These are phyloP conservation scores for Acrocalymma vagum DNA, from an alignment of 2,329 filamentous ascomycete genomes.

Conservation along the genomic window DNA sequence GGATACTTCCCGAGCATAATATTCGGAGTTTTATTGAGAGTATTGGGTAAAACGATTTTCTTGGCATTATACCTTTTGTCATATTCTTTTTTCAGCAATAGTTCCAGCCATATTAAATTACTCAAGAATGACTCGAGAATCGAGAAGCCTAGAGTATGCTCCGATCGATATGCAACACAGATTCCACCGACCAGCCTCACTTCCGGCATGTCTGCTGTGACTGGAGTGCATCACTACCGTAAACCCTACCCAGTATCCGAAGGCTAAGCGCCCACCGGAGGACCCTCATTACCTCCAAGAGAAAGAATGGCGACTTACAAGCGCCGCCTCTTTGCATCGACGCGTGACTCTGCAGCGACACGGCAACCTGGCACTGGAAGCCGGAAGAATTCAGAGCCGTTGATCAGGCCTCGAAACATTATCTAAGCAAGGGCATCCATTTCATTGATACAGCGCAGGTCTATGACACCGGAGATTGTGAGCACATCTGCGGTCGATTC, in stretches of 20 bases:
- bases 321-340: slow-evolving; percentile 27
- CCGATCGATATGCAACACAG: slow-evolving; percentile 34
- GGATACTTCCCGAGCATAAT: too few relatives aligned
- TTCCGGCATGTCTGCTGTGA: slow-evolving; percentile 27
- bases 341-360: slow-evolving; percentile 37
- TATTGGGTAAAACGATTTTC: too few relatives aligned
- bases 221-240: slow-evolving; percentile 25
- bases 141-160: too few relatives aligned
- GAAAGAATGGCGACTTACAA: slow-evolving; percentile 24
- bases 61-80: too few relatives aligned
- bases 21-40: too few relatives aligned
- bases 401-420: slow-evolving; percentile 49
- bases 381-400: slow-evolving; percentile 44
- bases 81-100: too few relatives aligned
- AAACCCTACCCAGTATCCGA: slow-evolving; percentile 25
- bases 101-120: too few relatives aligned
- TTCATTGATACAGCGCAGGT: slow-evolving; percentile 57
- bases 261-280: slow-evolving; percentile 17
- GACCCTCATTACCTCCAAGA: slow-evolving; percentile 21
- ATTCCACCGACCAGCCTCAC: slow-evolving; percentile 29
- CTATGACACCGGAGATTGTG: slow-evolving; percentile 53
- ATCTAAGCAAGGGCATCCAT: slow-evolving; percentile 48
- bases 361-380: slow-evolving; percentile 40
- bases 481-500: slow-evolving; percentile 52
- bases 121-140: too few relatives aligned